phyloP scores from a whole-genome alignment of 1,284 basidiomycete genomes.

The Caloboletus inedulis region DNA sequence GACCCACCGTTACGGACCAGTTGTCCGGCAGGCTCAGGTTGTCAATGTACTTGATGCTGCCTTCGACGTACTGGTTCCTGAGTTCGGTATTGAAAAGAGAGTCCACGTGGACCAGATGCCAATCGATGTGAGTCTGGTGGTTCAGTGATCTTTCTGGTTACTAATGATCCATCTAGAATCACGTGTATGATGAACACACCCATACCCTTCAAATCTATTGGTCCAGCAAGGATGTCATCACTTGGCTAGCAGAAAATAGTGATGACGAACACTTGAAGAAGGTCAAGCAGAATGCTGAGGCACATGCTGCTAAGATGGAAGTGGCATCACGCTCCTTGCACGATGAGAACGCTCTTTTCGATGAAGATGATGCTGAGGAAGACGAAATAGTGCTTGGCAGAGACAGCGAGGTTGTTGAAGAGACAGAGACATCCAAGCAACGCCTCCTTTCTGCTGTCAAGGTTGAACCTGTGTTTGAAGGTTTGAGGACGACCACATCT shows the following conservation, averaged over 20 bases:
- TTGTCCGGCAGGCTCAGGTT: conserved; percentile 89
- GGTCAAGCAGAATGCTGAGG: conserved; percentile 85
- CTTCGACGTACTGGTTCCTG: conserved; percentile 91
- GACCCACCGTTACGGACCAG: conserved; percentile 92
- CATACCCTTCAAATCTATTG: conserved; percentile 90
- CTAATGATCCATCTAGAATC: conserved; percentile 55
- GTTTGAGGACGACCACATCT: conserved; percentile 62
- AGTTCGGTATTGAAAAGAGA: conserved; percentile 97
- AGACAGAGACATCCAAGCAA: conserved; percentile 68
- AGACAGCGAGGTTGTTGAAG: conserved; percentile 41
- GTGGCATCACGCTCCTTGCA: conserved; percentile 75
- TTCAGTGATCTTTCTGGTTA: background rate
- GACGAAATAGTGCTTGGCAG: conserved; percentile 79
- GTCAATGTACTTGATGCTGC: conserved; percentile 93
- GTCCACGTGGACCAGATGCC: conserved; percentile 99
- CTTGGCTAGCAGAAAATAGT: conserved; percentile 89
- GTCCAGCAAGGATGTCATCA: conserved; percentile 89
- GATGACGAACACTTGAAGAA: conserved; percentile 93
- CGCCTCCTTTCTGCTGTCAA: conserved; percentile 73
- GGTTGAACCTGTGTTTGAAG: conserved; percentile 74
- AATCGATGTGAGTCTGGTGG: conserved; percentile 65
- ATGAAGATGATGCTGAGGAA: conserved; percentile 77
- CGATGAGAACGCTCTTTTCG: conserved; percentile 85
- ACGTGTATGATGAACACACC: conserved; percentile 90
- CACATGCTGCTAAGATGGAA: conserved; percentile 84